Evolutionary conservation across 2,329 filamentous ascomycete species (phyloP), one percentile per base, ranked within the genome.

Genomic region (Scedosporium minutisporum): DNA sequence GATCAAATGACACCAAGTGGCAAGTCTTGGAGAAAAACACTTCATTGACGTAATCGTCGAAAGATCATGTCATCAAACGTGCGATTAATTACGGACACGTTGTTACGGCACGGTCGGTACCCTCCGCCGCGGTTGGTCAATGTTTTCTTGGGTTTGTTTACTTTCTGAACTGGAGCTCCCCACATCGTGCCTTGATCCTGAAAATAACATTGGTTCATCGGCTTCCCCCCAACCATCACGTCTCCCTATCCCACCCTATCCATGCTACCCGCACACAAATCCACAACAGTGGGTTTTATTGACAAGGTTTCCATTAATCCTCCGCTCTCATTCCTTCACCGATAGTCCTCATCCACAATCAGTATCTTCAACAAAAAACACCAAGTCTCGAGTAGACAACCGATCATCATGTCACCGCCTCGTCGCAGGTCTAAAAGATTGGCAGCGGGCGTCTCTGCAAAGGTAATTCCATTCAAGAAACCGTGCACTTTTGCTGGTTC

Each of bases 361-460:
- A 58, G 14, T 18, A 18, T 41, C 29, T 41, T 38, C 57, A 18
- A 44, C 23, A 25, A 38, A 14, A 21, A 46, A 18, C 12, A 53
- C 6, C 10, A 38, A 57, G 33, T 38, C 33, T 23, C 21, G n/a
- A 44, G 63, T 29, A 29, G 55, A 18, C 57, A 62, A 63, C 65
- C 65, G 21, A 41, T 27, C 65, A 72, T 58, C 64, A 78, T 77
- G 74, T 73, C 75, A 62, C 74, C 74, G 60, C 74, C 75, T 63
- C 75, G 75, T 69, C 77, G 77, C 68, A 76, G 77, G 64, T 79
- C 77, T 62, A 76, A 77, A 67, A 75, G 77, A 67, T 70, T 79
- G 70, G 76, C 76, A 62, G 62, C 55, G n/a, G n/a, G 55, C 25
- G 18, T 9, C 33, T 38, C 57, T n/a, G 18, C 38, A 59, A 59